Evolutionary conservation across 2,329 filamentous ascomycete genomes (phyloP).

Genomic region (Beauveria varroae): DNA sequence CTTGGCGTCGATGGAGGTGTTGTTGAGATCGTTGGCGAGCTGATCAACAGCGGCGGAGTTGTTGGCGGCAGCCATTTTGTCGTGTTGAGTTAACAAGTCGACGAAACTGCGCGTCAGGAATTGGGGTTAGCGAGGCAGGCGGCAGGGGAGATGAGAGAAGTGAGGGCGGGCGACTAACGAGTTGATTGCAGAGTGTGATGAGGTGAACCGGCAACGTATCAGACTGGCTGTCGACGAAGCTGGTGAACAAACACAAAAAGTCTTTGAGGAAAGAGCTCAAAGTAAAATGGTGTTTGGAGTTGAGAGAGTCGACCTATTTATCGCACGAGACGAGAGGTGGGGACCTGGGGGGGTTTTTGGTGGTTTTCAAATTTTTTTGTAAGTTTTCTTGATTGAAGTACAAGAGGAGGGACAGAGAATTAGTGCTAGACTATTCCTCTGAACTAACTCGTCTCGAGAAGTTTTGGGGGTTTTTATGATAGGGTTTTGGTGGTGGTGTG

Average conservation of each 20-base stretch:
- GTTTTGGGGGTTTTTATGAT: slow-evolving; percentile 37
- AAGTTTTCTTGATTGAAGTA: slow-evolving; percentile 43
- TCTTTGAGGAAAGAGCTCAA: slow-evolving; percentile 22
- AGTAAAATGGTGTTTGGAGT: slow-evolving; percentile 14
- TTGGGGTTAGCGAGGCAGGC: slow-evolving; percentile 8
- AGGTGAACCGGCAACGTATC: slow-evolving; percentile 16
- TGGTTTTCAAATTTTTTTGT: slow-evolving; percentile 54
- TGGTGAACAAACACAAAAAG: slow-evolving; percentile 21
- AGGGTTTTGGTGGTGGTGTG: slow-evolving; percentile 41
- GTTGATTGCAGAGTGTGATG: slow-evolving; percentile 11
- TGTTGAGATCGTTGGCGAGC: slow-evolving; percentile 71
- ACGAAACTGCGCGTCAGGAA: slow-evolving; percentile 13
- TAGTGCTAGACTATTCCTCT: slow-evolving; percentile 53
- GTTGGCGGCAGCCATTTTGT: slow-evolving; percentile 54
- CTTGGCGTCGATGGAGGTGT: slow-evolving; percentile 61
- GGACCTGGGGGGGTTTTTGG: slow-evolving; percentile 50
- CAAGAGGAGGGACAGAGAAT: slow-evolving; percentile 53
- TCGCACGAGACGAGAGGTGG: slow-evolving; percentile 17
- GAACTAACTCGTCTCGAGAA: slow-evolving; percentile 38
- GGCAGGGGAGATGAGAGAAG: neutral
- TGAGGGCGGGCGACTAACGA: neutral
- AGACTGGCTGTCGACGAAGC: slow-evolving; percentile 19
- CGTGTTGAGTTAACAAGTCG: slow-evolving; percentile 12
- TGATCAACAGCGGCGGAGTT: slow-evolving; percentile 62
- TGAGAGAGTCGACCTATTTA: slow-evolving; percentile 7